Percentiles rank a stretch among this genome's conserved stretches.
phyloP scores from a whole-genome alignment of 2,329 filamentous ascomycete genomes.

The Trichophyton mentagrophytes region DNA sequence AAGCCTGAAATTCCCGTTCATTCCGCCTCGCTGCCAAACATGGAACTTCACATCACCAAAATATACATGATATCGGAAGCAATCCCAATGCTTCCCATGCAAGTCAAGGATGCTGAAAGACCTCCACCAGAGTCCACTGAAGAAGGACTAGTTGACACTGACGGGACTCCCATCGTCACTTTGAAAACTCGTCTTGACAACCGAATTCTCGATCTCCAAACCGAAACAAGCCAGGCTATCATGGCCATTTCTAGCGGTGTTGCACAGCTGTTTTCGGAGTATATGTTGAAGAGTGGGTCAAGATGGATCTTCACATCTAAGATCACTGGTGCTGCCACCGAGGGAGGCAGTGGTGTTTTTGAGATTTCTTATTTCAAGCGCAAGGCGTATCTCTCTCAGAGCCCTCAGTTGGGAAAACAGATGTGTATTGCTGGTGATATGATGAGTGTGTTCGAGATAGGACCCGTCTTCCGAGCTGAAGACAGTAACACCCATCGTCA shows the following conservation, averaged over 20 bases:
- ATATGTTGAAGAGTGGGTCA: slow-evolving; percentile 62
- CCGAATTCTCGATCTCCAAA: slow-evolving; percentile 81
- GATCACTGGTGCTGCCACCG: slow-evolving; percentile 76
- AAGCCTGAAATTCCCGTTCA: slow-evolving; percentile 79
- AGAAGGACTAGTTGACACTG: slow-evolving; percentile 39
- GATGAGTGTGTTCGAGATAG: slow-evolving; percentile 52
- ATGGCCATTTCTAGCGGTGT: slow-evolving; percentile 58
- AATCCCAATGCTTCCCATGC: slow-evolving; percentile 48
- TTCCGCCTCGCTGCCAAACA: slow-evolving; percentile 64
- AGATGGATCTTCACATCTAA: slow-evolving; percentile 80
- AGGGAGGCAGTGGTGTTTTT: slow-evolving; percentile 89
- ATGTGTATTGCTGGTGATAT: slow-evolving; percentile 54
- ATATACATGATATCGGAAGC: slow-evolving; percentile 63
- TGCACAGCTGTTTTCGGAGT: slow-evolving; percentile 61
- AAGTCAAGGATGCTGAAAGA: slow-evolving; percentile 41
- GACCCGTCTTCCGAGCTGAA: slow-evolving; percentile 54
- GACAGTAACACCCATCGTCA: slow-evolving; percentile 56
- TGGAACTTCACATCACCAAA: slow-evolving; percentile 81
- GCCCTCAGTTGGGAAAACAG: slow-evolving; percentile 55
- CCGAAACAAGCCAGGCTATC: slow-evolving; percentile 80
- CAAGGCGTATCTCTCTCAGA: slow-evolving; percentile 56
- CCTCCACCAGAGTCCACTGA: slow-evolving; percentile 34
- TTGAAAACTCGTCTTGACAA: slow-evolving; percentile 83
- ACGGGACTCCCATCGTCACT: slow-evolving; percentile 55
- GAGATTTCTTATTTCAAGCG: slow-evolving; percentile 78